Conservation (phyloP, 2,329 filamentous ascomycete genomes). For the Graphium sp. region DNA sequence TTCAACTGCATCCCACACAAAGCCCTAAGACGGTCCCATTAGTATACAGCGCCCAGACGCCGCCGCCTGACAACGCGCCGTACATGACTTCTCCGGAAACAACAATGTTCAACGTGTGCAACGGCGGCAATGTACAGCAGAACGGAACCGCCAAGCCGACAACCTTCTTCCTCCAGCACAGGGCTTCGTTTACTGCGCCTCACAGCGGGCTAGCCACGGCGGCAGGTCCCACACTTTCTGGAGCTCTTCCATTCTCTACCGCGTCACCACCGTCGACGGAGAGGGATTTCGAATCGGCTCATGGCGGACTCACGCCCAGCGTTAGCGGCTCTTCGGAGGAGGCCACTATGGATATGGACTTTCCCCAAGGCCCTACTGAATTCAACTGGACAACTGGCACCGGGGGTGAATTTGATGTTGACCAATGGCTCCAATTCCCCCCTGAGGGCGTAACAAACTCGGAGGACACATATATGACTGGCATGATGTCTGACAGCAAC, state of each 20-base stretch:
- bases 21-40: slow-evolving; percentile 9
- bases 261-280: slow-evolving; percentile 26
- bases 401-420: slow-evolving; percentile 37
- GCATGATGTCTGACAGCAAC: slow-evolving; percentile 12
- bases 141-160: neutral
- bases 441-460: slow-evolving; percentile 24
- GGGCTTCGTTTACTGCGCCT: too few relatives aligned
- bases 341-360: slow-evolving; percentile 24
- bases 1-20: slow-evolving; percentile 37
- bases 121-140: too few relatives aligned
- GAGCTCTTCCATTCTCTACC: slow-evolving; percentile 2
- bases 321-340: slow-evolving; percentile 25
- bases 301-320: slow-evolving; percentile 23
- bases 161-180: neutral
- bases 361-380: slow-evolving; percentile 26
- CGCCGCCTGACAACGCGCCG: slow-evolving; percentile 32
- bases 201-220: too few relatives aligned
- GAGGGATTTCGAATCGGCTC: slow-evolving; percentile 18
- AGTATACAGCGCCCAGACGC: slow-evolving; percentile 25
- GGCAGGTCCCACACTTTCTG: too few relatives aligned
- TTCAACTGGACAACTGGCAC: slow-evolving; percentile 37
- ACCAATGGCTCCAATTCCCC: slow-evolving; percentile 42
- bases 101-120: slow-evolving; percentile 14
- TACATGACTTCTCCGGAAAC: slow-evolving; percentile 24
- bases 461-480: slow-evolving; percentile 18